Percentiles rank a stretch among this genome's conserved stretches.
phyloP scores from a whole-genome alignment of 495 filamentous ascomycete genomes.

The Xylaria scruposa region DNA sequence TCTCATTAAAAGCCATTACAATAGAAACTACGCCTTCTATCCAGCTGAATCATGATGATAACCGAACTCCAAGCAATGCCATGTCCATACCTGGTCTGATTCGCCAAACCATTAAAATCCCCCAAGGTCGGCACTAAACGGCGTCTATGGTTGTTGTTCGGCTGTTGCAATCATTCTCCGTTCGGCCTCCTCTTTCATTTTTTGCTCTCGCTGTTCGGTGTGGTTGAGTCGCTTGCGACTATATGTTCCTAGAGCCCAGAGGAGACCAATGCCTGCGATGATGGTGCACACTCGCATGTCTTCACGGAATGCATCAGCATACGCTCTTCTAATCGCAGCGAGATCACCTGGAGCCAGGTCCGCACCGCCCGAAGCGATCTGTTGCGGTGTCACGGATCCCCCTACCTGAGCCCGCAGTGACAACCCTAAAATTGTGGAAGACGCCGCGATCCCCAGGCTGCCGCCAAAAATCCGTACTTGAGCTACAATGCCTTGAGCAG shows the following conservation, averaged over 20 bases:
- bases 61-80: background rate
- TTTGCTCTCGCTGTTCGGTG: constrained; percentile 35
- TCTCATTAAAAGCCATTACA: too few relatives aligned
- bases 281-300: constrained; percentile 49
- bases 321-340: constrained; percentile 36
- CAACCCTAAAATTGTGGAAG: constrained; percentile 51
- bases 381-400: constrained; percentile 29
- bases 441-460: constrained; percentile 59
- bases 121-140: background rate
- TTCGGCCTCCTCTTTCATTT: constrained; percentile 28
- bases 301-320: constrained; percentile 46
- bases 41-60: background rate
- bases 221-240: constrained; percentile 35
- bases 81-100: background rate
- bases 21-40: background rate
- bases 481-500: constrained; percentile 59
- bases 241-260: constrained; percentile 42
- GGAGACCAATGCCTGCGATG: constrained; percentile 40
- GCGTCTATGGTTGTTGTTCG: background rate
- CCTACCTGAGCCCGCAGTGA: constrained; percentile 32
- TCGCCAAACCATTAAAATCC: background rate
- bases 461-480: constrained; percentile 61
- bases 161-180: background rate
- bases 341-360: constrained; percentile 26
- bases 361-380: constrained; percentile 29